Conservation (phyloP, 805 yeast genomes). For the Ogataea saltuana region DNA sequence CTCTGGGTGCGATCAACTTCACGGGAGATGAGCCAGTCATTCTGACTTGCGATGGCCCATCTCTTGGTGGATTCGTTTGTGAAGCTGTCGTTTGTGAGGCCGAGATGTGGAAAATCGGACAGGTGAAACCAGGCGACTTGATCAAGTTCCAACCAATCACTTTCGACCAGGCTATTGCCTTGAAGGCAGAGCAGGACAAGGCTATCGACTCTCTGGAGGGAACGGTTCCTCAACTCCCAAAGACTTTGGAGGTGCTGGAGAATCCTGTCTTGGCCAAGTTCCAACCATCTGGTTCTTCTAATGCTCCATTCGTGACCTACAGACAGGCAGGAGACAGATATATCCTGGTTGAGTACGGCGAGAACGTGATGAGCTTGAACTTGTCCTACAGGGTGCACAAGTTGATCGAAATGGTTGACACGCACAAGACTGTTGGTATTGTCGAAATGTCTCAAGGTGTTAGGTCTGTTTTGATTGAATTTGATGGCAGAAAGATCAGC, state of each 20-base stretch:
- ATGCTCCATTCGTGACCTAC: constrained; percentile 72
- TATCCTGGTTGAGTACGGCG: constrained; percentile 90
- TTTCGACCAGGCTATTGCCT: constrained; percentile 62
- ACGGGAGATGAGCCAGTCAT: constrained; percentile 99
- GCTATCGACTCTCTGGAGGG: constrained; percentile 50
- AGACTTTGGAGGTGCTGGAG: constrained; percentile 49
- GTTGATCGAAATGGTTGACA: constrained; percentile 69
- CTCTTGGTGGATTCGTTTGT: constrained; percentile 96
- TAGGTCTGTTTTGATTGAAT: constrained; percentile 89
- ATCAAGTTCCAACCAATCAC: constrained; percentile 79
- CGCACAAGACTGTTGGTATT: constrained; percentile 71
- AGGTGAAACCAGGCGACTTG: constrained; percentile 90
- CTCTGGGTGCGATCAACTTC: constrained; percentile 94
- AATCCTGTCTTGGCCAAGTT: constrained; percentile 66
- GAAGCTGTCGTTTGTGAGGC: constrained; percentile 94
- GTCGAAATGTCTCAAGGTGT: constrained; percentile 98
- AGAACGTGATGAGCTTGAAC: constrained; percentile 80
- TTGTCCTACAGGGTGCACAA: constrained; percentile 82
- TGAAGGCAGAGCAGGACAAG: constrained; percentile 63
- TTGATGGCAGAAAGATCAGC: constrained; percentile 57
- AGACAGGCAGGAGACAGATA: constrained; percentile 98
- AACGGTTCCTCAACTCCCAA: constrained; percentile 31
- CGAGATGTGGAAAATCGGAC: constrained; percentile 99
- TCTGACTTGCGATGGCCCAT: constrained; percentile 95
- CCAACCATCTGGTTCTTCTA: constrained; percentile 44